Evolutionary conservation across 108 stramenopile genomes (phyloP), one percentile per base, ranked within the genome.

Genomic region (Epithemia pelagica): DNA sequence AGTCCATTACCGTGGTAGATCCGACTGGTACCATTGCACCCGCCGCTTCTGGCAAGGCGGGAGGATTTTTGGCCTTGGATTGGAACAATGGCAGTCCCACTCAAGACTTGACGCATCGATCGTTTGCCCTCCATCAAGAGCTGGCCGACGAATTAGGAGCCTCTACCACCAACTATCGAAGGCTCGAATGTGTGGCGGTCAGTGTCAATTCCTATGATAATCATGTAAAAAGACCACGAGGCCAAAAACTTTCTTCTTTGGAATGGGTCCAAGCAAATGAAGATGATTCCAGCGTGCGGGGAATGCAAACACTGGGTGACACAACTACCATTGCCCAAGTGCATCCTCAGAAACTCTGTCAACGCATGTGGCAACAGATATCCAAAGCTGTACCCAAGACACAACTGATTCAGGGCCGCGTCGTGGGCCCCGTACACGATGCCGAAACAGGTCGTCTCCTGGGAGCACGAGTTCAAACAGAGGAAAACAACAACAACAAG

Each of bases 51-150:
- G 87, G 90, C 28, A 88, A 89, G 61, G 85, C 87, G 0, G 92
- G 89, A 25, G 92, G 92, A n/a, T 94, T 94, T 63, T 66, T 94
- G 30, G 89, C 92, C 0, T 25, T 77, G 10, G 80, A 85, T 65
- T 94, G 92, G 92, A 84, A 80, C 31, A 78, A 84, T 59, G 31
- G 70, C 57, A 69, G 69, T 0, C 74, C 76, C 7, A 32, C 72
- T 0, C 65, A 75, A 0, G 61, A 68, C 27, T 61, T 94, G 28
- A 72, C 85, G 32, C 75, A 78, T 26, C 67, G 74, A 28, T 72
- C 78, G 21, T 94, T 90, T 76, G 83, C 70, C 2, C 67, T 94
- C 29, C 89, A 90, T 72, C 75, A 77, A 61, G 67, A 80, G 52
- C 57, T 94, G 29, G 92, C 89, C 0, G 64, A 78, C 62, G 62